These are phyloP conservation scores for Chimonanthus salicifolius DNA, from an alignment of 164 flowering plant species.

Conservation along the genomic window DNA sequence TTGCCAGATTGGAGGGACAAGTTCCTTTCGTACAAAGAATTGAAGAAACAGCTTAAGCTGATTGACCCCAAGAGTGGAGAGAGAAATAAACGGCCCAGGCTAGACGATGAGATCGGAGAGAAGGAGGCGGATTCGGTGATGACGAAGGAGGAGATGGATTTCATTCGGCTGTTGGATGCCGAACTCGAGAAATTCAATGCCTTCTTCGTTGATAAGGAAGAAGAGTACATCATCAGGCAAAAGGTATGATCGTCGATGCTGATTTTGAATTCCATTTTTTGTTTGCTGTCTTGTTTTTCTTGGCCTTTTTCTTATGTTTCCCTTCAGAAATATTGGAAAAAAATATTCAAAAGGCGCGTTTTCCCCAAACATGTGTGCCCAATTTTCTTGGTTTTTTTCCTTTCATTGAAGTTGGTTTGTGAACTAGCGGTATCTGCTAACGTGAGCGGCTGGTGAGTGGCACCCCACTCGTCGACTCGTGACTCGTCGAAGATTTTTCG, in stretches of 20 bases:
- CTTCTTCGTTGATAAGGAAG: conserved; percentile 87
- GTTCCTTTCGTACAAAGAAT: conserved; percentile 80
- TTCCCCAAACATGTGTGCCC: no score
- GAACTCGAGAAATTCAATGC: conserved; percentile 86
- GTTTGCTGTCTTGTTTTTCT: neutral
- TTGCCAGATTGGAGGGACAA: conserved; percentile 95
- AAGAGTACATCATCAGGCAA: conserved; percentile 76
- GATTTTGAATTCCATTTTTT: neutral
- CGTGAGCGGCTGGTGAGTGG: no score
- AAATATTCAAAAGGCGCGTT: no score
- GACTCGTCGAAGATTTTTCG: no score
- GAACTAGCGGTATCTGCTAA: no score
- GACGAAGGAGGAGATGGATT: conserved; percentile 63
- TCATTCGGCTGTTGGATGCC: conserved; percentile 55
- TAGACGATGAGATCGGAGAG: conserved; percentile 13
- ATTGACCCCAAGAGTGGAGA: conserved; percentile 34
- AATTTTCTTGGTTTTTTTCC: no score
- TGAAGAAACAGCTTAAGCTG: conserved; percentile 67
- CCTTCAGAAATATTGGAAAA: no score
- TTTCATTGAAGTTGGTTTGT: no score
- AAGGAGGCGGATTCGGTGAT: conserved; percentile 20
- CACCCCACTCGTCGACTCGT: no score
- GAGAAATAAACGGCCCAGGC: conserved; percentile 33
- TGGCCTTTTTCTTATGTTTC: neutral
- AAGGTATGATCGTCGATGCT: conserved; percentile 38